Percentiles rank a stretch among this genome's conserved stretches.
These are phyloP conservation scores for Schoenoplectus tabernaemontani DNA, from an alignment of 202 grass and related monocot species.

Conservation along the genomic window DNA sequence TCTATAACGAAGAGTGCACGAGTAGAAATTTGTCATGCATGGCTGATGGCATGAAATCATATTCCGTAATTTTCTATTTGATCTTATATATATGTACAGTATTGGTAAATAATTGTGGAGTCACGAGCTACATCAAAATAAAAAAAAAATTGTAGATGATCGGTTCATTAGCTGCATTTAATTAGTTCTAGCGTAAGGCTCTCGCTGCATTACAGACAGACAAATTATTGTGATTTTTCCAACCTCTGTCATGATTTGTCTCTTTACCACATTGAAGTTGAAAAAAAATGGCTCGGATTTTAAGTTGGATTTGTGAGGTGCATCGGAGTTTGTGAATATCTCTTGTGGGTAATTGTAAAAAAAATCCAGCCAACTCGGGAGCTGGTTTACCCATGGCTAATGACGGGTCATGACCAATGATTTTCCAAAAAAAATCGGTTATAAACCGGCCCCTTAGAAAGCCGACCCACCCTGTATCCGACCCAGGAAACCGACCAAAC, in stretches of 20 bases:
- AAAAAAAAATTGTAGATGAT: background rate
- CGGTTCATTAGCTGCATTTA: background rate
- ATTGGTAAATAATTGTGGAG: no score
- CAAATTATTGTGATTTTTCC: background rate
- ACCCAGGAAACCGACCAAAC: no score
- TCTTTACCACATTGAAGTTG: background rate
- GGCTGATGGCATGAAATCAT: background rate
- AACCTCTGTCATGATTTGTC: constrained; percentile 17
- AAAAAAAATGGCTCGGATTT: constrained; percentile 7
- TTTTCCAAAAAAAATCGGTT: no score
- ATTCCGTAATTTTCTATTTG: no score
- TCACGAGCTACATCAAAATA: no score
- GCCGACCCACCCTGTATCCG: no score
- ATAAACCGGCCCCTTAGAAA: no score
- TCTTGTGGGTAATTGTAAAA: background rate
- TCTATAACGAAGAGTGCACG: background rate
- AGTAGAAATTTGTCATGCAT: background rate
- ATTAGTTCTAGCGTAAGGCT: background rate
- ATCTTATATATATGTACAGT: no score
- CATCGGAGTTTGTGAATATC: background rate
- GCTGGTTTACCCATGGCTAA: no score
- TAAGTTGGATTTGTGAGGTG: constrained; percentile 1
- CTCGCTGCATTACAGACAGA: background rate
- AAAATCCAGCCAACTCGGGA: no score
- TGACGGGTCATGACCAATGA: no score